Percentiles rank a stretch among this genome's conserved stretches.
These are phyloP conservation scores for Colletotrichum tanaceti DNA, from an alignment of 2,329 filamentous ascomycete species.

Conservation along the genomic window DNA sequence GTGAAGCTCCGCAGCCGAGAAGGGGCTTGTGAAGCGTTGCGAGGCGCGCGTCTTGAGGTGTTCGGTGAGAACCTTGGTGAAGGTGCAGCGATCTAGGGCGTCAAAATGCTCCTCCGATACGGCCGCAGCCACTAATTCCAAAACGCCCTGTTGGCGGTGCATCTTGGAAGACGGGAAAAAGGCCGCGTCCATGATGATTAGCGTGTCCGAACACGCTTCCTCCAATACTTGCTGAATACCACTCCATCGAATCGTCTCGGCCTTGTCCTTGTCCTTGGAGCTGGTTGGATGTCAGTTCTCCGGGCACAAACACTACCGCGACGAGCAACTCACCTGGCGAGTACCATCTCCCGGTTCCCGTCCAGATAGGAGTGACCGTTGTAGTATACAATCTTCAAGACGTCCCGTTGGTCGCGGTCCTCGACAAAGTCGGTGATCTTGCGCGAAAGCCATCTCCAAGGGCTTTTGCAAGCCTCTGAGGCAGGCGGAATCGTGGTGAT, in stretches of 20 bases:
- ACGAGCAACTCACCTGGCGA: slow-evolving; percentile 61
- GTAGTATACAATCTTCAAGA: slow-evolving; percentile 70
- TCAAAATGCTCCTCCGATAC: slow-evolving; percentile 63
- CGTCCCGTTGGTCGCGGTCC: slow-evolving; percentile 64
- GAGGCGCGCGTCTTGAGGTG: slow-evolving; percentile 61
- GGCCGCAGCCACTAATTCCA: slow-evolving; percentile 68
- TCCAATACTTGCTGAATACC: slow-evolving; percentile 68
- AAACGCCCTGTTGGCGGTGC: slow-evolving; percentile 63
- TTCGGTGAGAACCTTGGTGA: slow-evolving; percentile 63
- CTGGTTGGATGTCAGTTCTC: slow-evolving; percentile 48
- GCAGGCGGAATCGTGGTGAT: slow-evolving; percentile 62
- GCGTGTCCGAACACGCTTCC: slow-evolving; percentile 65
- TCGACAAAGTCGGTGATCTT: slow-evolving; percentile 65
- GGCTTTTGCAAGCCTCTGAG: slow-evolving; percentile 59
- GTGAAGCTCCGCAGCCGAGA: slow-evolving; percentile 66
- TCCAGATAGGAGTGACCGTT: slow-evolving; percentile 66
- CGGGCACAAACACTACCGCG: too few relatives aligned
- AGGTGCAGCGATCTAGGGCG: slow-evolving; percentile 61
- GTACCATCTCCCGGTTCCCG: slow-evolving; percentile 66
- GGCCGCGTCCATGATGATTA: slow-evolving; percentile 69
- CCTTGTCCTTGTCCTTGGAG: slow-evolving; percentile 58
- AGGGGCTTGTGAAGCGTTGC: slow-evolving; percentile 55
- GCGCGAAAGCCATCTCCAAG: slow-evolving; percentile 65
- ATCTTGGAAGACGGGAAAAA: slow-evolving; percentile 67
- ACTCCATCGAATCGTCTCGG: slow-evolving; percentile 65